Percentiles rank a stretch among this genome's conserved stretches.
Conservation (phyloP, 2,329 filamentous ascomycete genomes). For the Claviceps cyperi region DNA sequence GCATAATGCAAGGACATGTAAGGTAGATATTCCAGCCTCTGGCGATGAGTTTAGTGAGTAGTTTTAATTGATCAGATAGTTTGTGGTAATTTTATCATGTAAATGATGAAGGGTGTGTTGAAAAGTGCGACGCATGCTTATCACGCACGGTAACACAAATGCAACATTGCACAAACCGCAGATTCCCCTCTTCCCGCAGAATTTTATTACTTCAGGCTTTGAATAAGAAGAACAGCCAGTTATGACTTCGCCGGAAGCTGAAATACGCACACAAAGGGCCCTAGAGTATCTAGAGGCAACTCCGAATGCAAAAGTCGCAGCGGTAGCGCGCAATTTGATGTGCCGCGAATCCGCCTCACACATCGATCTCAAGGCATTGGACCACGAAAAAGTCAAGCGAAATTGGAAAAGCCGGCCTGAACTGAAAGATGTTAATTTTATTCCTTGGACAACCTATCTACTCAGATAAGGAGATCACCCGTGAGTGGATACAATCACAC, state of each 20-base stretch:
- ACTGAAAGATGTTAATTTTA: not conserved
- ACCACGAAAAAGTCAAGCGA: not conserved
- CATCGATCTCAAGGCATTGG: not conserved
- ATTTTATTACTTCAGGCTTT: no score
- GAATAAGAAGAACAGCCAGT: no score
- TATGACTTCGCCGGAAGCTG: not conserved
- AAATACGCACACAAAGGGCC: not conserved
- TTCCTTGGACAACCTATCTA: not conserved
- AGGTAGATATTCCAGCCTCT: no score
- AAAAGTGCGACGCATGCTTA: no score
- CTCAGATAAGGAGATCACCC: not conserved
- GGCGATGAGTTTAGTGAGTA: no score
- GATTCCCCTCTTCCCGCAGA: no score
- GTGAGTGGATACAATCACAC: not conserved
- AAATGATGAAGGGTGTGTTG: no score
- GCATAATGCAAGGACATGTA: no score
- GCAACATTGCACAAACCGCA: no score
- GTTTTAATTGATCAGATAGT: no score
- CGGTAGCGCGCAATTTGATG: not conserved
- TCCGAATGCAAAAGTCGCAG: not conserved
- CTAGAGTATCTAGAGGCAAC: not conserved
- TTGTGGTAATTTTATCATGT: no score
- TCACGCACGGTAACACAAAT: no score
- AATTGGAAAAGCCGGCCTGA: not conserved
- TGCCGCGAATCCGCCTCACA: not conserved